A percentile compares a stretch with the other conserved stretches of the same genome.
phyloP scores from a whole-genome alignment of 441 rosid species.

The Dalechampia spathulata region DNA sequence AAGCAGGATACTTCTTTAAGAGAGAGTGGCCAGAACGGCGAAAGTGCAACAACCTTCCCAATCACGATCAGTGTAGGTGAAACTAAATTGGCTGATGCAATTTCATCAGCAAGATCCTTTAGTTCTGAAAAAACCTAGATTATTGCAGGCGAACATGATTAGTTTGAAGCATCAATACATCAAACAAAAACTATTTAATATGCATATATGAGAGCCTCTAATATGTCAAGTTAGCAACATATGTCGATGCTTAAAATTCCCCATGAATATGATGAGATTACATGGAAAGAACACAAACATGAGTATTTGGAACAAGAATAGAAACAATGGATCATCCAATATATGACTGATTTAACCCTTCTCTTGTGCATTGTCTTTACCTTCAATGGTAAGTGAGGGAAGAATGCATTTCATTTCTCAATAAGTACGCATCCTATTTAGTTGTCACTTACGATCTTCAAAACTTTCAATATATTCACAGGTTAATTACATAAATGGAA shows the following conservation, averaged over 20 bases:
- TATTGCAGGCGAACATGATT: conserved; percentile 2
- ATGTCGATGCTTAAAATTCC: neutral
- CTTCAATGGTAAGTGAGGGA: too few relatives aligned
- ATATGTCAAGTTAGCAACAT: neutral
- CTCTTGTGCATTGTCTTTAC: too few relatives aligned
- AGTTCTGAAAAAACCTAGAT: conserved; percentile 70
- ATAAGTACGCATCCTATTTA: too few relatives aligned
- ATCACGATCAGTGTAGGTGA: conserved; percentile 85
- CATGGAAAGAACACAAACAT: neutral
- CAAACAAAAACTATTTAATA: neutral
- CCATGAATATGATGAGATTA: neutral
- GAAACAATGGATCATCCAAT: too few relatives aligned
- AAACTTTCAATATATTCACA: too few relatives aligned
- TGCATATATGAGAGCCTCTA: too few relatives aligned
- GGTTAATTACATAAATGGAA: too few relatives aligned
- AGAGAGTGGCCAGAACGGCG: conserved; percentile 69
- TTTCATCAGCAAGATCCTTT: conserved; percentile 62
- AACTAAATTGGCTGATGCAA: conserved; percentile 43
- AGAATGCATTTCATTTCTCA: too few relatives aligned
- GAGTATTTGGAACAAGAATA: neutral
- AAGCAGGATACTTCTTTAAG: conserved; percentile 37
- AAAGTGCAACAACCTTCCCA: conserved; percentile 84
- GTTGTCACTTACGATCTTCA: too few relatives aligned
- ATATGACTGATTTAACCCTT: too few relatives aligned
- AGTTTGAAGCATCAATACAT: conserved; percentile 1